Percentiles rank a stretch among this genome's conserved stretches.
phyloP scores from a whole-genome alignment of 2,329 filamentous ascomycete genomes.

The Magnaporthiopsis rhizophila region DNA sequence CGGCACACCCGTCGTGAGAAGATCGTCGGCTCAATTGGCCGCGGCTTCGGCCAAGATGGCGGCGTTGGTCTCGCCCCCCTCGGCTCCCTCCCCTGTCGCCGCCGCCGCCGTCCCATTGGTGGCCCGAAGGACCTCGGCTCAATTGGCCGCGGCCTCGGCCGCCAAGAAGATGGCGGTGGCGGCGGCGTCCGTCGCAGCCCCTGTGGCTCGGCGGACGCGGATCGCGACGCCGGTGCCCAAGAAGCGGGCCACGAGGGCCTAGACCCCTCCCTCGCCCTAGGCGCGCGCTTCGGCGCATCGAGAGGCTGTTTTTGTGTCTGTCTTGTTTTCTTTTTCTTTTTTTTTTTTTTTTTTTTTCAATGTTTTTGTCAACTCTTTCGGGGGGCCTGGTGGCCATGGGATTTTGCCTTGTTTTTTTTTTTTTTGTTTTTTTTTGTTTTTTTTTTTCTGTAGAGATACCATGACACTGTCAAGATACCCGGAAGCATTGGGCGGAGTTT shows the following conservation, averaged over 20 bases:
- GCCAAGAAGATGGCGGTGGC: not conserved
- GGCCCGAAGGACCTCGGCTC: constrained; percentile 9
- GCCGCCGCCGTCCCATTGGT: constrained; percentile 12
- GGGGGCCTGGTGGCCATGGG: not conserved
- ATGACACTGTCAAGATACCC: not conserved
- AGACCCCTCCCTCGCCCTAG: not conserved
- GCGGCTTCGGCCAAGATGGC: constrained; percentile 10
- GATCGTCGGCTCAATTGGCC: constrained; percentile 8
- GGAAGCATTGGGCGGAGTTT: not conserved
- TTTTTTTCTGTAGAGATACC: not conserved
- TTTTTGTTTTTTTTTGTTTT: not conserved
- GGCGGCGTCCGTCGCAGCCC: not conserved
- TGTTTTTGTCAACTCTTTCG: not conserved
- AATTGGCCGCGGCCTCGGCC: constrained; percentile 8
- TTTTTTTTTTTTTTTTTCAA: not conserved
- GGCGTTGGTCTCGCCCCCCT: not conserved
- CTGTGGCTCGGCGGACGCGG: constrained; percentile 11
- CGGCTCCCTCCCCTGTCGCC: constrained; percentile 2
- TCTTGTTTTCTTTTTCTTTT: not conserved
- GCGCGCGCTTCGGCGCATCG: not conserved
- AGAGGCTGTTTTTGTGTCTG: not conserved
- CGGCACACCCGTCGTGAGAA: constrained; percentile 3
- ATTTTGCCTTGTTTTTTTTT: not conserved
- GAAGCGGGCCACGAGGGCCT: constrained; percentile 8
- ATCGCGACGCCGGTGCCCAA: constrained; percentile 17